These are phyloP conservation scores for Calonectria naviculata DNA, from an alignment of 2,329 filamentous ascomycete species.

Conservation along the genomic window DNA sequence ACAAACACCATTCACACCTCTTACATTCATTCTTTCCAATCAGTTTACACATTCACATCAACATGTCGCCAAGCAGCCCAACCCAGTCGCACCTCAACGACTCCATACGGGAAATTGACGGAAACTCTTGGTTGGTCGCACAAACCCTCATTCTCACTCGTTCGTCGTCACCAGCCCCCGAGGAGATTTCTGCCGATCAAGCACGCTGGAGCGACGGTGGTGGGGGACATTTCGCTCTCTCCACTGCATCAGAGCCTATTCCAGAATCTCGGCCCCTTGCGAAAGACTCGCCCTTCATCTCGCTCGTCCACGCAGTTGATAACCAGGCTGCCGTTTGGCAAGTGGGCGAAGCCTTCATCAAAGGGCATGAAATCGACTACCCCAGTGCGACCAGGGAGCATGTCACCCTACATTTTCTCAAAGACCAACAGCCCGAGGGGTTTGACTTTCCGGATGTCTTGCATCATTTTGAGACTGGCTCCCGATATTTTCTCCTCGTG, in stretches of 20 bases:
- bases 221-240: background rate
- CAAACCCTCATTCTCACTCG: background rate
- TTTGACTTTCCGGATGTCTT: background rate
- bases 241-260: background rate
- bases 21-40: too few relatives aligned
- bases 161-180: background rate
- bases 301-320: background rate
- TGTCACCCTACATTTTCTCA: background rate
- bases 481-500: background rate
- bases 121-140: too few relatives aligned
- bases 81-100: too few relatives aligned
- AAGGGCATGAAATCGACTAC: background rate
- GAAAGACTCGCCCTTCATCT: background rate
- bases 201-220: background rate
- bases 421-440: background rate
- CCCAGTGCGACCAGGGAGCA: background rate
- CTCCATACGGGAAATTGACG: too few relatives aligned
- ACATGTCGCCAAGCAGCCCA: too few relatives aligned
- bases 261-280: background rate
- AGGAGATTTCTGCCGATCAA: background rate
- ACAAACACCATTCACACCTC: too few relatives aligned
- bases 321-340: background rate
- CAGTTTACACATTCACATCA: too few relatives aligned
- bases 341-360: background rate
- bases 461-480: background rate